These are phyloP conservation scores for Colletotrichum higginsianum DNA, from an alignment of 2,329 filamentous ascomycete genomes.

Conservation along the genomic window DNA sequence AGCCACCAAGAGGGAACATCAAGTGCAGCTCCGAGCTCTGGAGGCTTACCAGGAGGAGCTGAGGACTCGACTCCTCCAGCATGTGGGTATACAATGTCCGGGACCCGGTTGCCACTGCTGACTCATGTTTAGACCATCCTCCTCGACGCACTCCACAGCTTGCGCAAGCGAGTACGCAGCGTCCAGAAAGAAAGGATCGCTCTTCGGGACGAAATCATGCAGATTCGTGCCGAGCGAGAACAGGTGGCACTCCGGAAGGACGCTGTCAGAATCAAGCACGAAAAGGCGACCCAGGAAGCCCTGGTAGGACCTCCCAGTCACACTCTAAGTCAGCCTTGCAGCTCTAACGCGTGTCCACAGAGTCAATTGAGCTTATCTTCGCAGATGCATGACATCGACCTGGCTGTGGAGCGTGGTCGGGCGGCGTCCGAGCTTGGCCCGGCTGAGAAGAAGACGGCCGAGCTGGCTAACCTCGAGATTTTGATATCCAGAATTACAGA, in stretches of 20 bases:
- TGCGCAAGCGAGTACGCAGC: slow-evolving; percentile 70
- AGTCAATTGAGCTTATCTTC: slow-evolving; percentile 69
- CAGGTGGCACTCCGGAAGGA: slow-evolving; percentile 75
- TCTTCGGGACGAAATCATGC: slow-evolving; percentile 73
- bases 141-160: slow-evolving; percentile 70
- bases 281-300: slow-evolving; percentile 66
- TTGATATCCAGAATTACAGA: slow-evolving; percentile 68
- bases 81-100: slow-evolving; percentile 61
- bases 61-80: slow-evolving; percentile 68
- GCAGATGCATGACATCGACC: slow-evolving; percentile 73
- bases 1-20: slow-evolving; percentile 66
- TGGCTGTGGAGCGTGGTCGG: slow-evolving; percentile 67
- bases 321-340: slow-evolving; percentile 21
- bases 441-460: slow-evolving; percentile 63
- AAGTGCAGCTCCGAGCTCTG: slow-evolving; percentile 69
- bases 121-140: slow-evolving; percentile 64
- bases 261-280: slow-evolving; percentile 72
- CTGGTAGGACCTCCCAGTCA: slow-evolving; percentile 57
- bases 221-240: slow-evolving; percentile 71
- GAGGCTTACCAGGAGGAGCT: slow-evolving; percentile 73
- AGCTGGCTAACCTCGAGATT: slow-evolving; percentile 71
- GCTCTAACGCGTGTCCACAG: slow-evolving; percentile 45
- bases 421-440: slow-evolving; percentile 63
- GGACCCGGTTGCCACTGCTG: slow-evolving; percentile 37
- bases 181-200: slow-evolving; percentile 70